These are phyloP conservation scores for Pontederia crassipes DNA, from an alignment of 176 grass and related monocot genomes.

Conservation along the genomic window DNA sequence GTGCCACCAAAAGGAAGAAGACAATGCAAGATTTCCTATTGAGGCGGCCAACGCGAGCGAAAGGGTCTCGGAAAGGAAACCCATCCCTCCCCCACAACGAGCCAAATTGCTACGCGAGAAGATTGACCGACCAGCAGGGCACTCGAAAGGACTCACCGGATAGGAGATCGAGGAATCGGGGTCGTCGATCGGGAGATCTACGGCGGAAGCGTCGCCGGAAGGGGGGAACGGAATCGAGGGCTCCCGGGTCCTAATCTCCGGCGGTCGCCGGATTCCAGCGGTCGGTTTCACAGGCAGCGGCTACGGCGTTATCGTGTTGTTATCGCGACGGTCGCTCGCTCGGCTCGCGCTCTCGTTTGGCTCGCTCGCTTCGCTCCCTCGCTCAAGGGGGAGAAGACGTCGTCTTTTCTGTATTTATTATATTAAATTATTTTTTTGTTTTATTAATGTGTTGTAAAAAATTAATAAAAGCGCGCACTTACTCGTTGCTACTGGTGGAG, in stretches of 20 bases:
- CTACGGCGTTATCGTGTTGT: too few relatives aligned
- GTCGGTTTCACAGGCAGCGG: too few relatives aligned
- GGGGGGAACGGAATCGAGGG: not conserved
- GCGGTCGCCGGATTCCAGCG: not conserved
- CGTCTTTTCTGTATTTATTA: not conserved
- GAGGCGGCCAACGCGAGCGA: not conserved
- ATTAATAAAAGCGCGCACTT: not conserved
- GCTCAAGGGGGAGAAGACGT: constrained; percentile 26
- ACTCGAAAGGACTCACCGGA: constrained; percentile 29
- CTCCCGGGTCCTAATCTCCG: not conserved
- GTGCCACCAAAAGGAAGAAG: constrained; percentile 3
- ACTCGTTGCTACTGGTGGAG: not conserved
- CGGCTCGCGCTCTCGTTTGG: constrained; percentile 15
- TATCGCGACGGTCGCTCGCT: constrained; percentile 22
- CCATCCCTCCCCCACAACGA: constrained; percentile 14
- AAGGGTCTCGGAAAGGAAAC: constrained; percentile 6
- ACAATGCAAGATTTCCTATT: constrained; percentile 38
- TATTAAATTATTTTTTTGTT: not conserved
- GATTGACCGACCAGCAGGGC: constrained; percentile 1
- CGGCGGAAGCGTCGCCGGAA: constrained; percentile 18
- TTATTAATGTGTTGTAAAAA: not conserved
- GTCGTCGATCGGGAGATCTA: constrained; percentile 74
- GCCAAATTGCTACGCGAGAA: constrained; percentile 6
- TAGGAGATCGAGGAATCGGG: constrained; percentile 19
- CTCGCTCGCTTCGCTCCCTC: constrained; percentile 12